Evolutionary conservation across 495 filamentous ascomycete genomes (phyloP), one percentile per base, ranked within the genome.

Genomic region (Platismatia glauca): DNA sequence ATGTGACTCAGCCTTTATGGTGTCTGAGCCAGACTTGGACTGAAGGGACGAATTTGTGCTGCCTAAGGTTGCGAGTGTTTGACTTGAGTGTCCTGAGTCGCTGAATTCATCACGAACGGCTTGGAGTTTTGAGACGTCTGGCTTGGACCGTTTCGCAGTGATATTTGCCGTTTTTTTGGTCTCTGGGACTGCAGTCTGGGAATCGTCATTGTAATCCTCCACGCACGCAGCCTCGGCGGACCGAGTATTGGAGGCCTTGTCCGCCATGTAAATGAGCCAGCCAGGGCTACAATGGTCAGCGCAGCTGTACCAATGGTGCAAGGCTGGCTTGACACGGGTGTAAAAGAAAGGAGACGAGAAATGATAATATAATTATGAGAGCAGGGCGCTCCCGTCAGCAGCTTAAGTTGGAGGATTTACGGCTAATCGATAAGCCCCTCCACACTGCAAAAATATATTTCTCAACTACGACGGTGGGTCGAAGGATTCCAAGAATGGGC

Each of bases 31-130:
- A 66, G 73, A 76, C 65, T 72, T 73, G 71, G 75, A 79, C 64
- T 74, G 76, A 62, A 77, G 74, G 37, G 72, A 77, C 64, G 82
- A 82, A 75, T 81, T 77, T 33, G 57, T 53, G 74, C 79, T 77
- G 72, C 78, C 76, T 64, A 73, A 74, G 34, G 82, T 82, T 67
- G 81, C 80, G 63, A 77, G 75, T 64, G 81, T 86, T 72, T 80
- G 84, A 77, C 79, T 85, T 64, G 83, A 86, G 76, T 85, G 86
- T 60, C 83, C 84, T 48, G 82, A 85, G 72, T 87, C 84, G 72
- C 81, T 85, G 60, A 76, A 76, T 66, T 74, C 73, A 70, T 84
- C 82, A 12, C 62, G 63, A 57, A 62, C 62, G 58, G 64, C 43
- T n/a, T 62, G 63, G 16, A 27, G 16, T 55, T 73, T 68, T 60